Conservation (phyloP, 108 stramenopile species). For the Cyclostephanos invisitatus region DNA sequence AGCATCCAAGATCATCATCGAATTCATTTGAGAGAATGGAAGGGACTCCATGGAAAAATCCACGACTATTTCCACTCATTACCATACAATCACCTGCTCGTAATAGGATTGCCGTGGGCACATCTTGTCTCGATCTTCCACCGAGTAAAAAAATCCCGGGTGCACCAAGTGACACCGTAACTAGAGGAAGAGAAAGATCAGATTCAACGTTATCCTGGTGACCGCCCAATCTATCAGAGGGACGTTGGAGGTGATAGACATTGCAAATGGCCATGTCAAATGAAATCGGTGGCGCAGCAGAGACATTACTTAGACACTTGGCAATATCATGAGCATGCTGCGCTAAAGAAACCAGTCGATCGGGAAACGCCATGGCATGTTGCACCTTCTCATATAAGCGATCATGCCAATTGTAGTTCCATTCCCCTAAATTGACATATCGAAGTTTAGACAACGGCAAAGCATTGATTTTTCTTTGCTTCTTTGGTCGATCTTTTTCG, state of each 20-base stretch:
- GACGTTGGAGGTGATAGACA: constrained; percentile 44
- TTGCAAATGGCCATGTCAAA: constrained; percentile 53
- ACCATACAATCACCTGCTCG: constrained; percentile 47
- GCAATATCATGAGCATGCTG: constrained; percentile 23
- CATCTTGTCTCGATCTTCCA: constrained; percentile 23
- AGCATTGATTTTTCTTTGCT: constrained; percentile 29
- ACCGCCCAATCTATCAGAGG: constrained; percentile 45
- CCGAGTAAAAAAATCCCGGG: constrained; percentile 49
- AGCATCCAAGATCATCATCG: not conserved
- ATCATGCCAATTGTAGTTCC: constrained; percentile 51
- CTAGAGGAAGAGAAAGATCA: constrained; percentile 42
- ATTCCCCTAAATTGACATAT: constrained; percentile 45
- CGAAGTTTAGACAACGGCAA: constrained; percentile 41
- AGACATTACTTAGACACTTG: not conserved
- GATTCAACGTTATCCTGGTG: constrained; percentile 50
- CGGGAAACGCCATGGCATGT: constrained; percentile 18
- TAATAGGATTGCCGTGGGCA: constrained; percentile 43
- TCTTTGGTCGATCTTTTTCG: constrained; percentile 25
- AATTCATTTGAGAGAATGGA: constrained; percentile 37
- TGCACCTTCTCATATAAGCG: constrained; percentile 39
- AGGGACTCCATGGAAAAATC: constrained; percentile 47
- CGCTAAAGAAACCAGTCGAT: constrained; percentile 25
- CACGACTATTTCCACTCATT: constrained; percentile 44
- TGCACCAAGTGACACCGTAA: constrained; percentile 51
- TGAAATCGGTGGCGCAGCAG: not conserved